Percentiles rank a stretch among this genome's conserved stretches.
These are phyloP conservation scores for Mallotus japonicus DNA, from an alignment of 441 rosid genomes.

Conservation along the genomic window DNA sequence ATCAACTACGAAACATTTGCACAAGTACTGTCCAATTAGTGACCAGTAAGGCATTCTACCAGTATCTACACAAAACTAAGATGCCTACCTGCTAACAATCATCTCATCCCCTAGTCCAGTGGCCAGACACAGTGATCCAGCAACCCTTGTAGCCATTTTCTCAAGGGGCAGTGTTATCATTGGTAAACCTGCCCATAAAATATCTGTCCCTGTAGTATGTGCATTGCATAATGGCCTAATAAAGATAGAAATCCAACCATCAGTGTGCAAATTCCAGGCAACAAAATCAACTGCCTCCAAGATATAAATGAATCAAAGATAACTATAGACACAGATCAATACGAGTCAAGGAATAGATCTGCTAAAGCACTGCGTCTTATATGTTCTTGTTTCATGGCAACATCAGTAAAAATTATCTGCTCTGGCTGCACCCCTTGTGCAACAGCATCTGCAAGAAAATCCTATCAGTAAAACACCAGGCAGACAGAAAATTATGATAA, in stretches of 20 bases:
- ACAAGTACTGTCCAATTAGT: not conserved
- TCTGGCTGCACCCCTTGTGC: conserved; percentile 86
- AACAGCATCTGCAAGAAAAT: conserved; percentile 64
- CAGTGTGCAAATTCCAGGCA: not conserved
- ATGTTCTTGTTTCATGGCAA: conserved; percentile 96
- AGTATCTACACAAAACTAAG: not conserved
- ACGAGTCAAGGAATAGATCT: conserved; percentile 97
- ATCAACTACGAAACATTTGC: not conserved
- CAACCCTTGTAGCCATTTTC: conserved; percentile 99
- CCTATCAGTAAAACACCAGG: not conserved
- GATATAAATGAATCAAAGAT: not conserved
- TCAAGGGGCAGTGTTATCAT: conserved; percentile 96
- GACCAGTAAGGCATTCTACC: not conserved
- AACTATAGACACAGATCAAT: conserved; percentile 5
- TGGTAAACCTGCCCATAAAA: conserved; percentile 98
- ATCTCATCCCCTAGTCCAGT: conserved; percentile 98
- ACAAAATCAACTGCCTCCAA: conserved; percentile 1
- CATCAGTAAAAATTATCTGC: conserved; percentile 96
- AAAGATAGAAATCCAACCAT: conserved; percentile 18
- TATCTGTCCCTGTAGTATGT: conserved; percentile 98
- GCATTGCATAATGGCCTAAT: conserved; percentile 98
- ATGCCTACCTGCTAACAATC: conserved; percentile 77
- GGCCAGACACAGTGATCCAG: conserved; percentile 96
- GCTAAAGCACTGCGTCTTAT: conserved; percentile 95
- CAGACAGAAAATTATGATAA: not conserved